Evolutionary conservation across 2,329 filamentous ascomycete genomes (phyloP), one percentile per base, ranked within the genome.

Genomic region (Botryotinia convoluta): DNA sequence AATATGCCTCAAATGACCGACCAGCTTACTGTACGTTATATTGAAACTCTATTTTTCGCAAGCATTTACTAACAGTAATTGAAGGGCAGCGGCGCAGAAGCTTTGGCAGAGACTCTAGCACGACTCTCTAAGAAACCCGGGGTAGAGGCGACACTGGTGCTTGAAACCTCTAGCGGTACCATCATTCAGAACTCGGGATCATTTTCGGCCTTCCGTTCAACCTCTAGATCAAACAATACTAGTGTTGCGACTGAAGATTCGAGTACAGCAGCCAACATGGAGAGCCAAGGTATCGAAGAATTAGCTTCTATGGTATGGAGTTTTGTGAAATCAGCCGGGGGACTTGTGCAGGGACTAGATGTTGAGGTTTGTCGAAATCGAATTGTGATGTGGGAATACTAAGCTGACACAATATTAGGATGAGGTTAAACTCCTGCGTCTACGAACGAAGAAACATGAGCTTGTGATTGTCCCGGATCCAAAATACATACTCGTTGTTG

Each of bases 401-500:
- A 29, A 62, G 37, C 75, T 79, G 67, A 79, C 67, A 39, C 5
- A 20, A 26, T 32, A 37, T 22, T 76, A 92, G 87, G 93, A 96
- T 79, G 93, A 95, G 80, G 83, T 95, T 75, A 94, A 91, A 83
- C 84, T 96, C 65, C 82, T 96, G 69, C 87, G 93, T 75, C 81
- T 97, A 76, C 88, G 93, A 76, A 95, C 93, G n/a, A 94, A 91
- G 84, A 94, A 93, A 82, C 92, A 94, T 78, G 93, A 97, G 82
- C 84, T 96, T 75, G 91, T 96, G 74, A 93, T 96, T 79, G 91
- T 95, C 32, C 93, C 92, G 81, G 93, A 95, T 81, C 80, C 88
- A 59, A 94, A 93, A 79, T 97, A 93, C 82, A 85, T 96, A 64
- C 86, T 95, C 54, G 89, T 95, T 72, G 91, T 94, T 54, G 88